A percentile compares a stretch with the other conserved stretches of the same genome.
Conservation (phyloP, 768 basidiomycete species). For the Hemileccinum impolitum region DNA sequence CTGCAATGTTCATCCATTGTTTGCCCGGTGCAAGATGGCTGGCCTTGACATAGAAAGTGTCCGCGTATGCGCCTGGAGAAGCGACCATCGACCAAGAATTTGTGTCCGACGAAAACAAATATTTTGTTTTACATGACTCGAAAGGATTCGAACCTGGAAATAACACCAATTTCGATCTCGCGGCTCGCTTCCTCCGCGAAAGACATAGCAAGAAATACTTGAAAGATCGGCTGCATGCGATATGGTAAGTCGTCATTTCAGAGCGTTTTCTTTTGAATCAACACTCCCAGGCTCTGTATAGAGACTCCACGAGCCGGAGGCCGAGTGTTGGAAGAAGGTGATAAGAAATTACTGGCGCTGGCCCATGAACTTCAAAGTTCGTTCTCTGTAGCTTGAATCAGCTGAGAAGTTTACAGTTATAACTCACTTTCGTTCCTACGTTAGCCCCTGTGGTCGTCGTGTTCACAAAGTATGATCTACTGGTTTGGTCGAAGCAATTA, state of each 20-base stretch:
- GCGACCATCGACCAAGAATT: conserved; percentile 5
- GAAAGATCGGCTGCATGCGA: conserved; percentile 5
- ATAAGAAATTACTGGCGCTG: conserved; percentile 1
- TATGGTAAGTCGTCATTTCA: background rate
- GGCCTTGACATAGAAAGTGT: background rate
- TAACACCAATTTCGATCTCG: background rate
- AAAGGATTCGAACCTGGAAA: conserved; percentile 6
- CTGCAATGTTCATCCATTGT: no score
- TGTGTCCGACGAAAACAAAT: conserved; percentile 5
- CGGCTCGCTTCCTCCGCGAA: background rate
- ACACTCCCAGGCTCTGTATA: conserved; percentile 4
- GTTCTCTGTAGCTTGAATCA: background rate
- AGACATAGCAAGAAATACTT: background rate
- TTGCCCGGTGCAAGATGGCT: background rate
- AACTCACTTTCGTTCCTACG: no score
- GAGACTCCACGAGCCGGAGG: conserved; percentile 7
- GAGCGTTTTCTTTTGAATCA: no score
- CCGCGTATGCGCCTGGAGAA: conserved; percentile 1
- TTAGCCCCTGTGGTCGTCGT: conserved; percentile 5
- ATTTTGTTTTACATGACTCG: conserved; percentile 6
- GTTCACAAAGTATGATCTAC: conserved; percentile 8
- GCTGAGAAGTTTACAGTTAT: background rate
- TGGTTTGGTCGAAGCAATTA: background rate
- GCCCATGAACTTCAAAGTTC: conserved; percentile 2
- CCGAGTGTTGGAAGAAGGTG: conserved; percentile 6